Base-by-base conservation (phyloP, 805 yeast species). In the Starmerella scarabaei region DNA sequence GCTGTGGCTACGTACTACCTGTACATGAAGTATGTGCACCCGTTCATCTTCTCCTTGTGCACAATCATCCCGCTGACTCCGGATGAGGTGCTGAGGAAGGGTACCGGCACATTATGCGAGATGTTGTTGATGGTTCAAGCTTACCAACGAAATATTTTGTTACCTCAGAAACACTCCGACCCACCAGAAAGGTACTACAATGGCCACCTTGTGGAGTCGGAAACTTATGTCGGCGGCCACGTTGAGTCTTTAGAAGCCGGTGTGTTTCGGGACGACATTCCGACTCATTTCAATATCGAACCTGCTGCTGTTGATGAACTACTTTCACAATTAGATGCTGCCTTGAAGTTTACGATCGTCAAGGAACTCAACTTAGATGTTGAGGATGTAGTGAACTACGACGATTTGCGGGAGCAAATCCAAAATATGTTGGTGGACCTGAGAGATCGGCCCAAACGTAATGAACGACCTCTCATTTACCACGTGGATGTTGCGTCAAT, bases 401-500 rank as follows among this genome's bases (percentile, higher is more conserved):
- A 84, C 9, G 93, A 81, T 50, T 69, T 91, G 16, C 70, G 73
- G 53, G 60, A 71, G 5, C 63, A 71, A 29, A 77, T 93, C 42
- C 68, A 67, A 31, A 49, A 54, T 0, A 65, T 67, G 49, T 64
- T 91, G 12, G 43, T 68, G n/a, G 80, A 68, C 2, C 60, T 91
- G 37, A 75, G 72, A 45, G 57, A 65, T 1, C 68, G 68, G 29
- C 86, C 88, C 1, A 66, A 66, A 28, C 67, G 96, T 50, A 57
- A 59, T 11, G 97, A 91, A 53, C 64, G 65, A 9, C 99, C 99
- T 0, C 65, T 82, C 35, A 91, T 91, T 47, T 91, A 93, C 53
- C 99, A 91, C 56, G 94, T 93, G 28, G 99, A 91, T 65, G 99
- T 91, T 37, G 96, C 99, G 1, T 91, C 98, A 1, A 91, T 91